A percentile compares a stretch with the other conserved stretches of the same genome.
These are phyloP conservation scores for Atkinsonella hypoxylon DNA, from an alignment of 2,329 filamentous ascomycete species.

Conservation along the genomic window DNA sequence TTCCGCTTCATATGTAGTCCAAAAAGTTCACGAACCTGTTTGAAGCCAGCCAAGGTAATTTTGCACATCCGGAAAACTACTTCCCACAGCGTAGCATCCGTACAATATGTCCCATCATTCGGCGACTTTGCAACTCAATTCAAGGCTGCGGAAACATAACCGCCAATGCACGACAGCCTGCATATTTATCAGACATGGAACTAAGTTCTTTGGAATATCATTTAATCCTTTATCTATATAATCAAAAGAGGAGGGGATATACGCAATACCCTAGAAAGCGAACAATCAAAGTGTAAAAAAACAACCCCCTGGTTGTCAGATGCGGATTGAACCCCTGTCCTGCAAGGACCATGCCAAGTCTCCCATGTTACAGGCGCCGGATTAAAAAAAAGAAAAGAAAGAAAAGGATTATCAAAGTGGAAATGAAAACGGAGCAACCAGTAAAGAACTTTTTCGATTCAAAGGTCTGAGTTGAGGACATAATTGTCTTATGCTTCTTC, in stretches of 20 bases:
- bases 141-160: no score
- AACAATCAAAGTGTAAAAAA: not conserved
- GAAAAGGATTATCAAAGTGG: not conserved
- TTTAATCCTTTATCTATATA: not conserved
- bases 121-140: no score
- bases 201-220: not conserved
- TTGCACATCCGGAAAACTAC: no score
- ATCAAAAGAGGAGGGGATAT: not conserved
- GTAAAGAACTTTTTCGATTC: slow-evolving; percentile 2
- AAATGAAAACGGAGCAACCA: not conserved
- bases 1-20: no score
- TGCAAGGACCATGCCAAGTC: not conserved
- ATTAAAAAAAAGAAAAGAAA: not conserved
- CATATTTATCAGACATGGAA: no score
- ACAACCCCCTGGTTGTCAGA: not conserved
- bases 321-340: not conserved
- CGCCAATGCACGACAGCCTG: no score
- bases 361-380: not conserved
- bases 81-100: no score
- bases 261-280: not conserved
- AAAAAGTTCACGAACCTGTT: no score
- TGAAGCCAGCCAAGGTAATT: no score
- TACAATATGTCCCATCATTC: no score
- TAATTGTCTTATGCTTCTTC: no score
- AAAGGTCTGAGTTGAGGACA: not conserved